Percentiles rank a stretch among this genome's conserved stretches.
These are phyloP conservation scores for Clonostachys rosea DNA, from an alignment of 2,329 filamentous ascomycete genomes.

Conservation along the genomic window DNA sequence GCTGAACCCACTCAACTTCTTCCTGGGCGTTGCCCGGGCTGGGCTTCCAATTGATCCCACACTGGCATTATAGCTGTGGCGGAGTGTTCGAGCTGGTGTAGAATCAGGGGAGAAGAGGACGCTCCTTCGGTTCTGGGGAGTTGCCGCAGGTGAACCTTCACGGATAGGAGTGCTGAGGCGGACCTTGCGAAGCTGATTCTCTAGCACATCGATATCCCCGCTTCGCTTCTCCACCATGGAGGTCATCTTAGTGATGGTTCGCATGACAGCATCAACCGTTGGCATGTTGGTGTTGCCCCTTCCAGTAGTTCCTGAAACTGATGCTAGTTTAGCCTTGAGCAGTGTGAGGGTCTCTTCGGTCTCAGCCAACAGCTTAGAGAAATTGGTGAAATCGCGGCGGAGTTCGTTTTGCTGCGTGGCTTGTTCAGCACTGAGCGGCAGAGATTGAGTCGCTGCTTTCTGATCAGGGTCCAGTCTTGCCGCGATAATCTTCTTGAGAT, in stretches of 20 bases:
- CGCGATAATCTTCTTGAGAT: conserved; percentile 72
- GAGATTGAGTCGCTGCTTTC: conserved; percentile 56
- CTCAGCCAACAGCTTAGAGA: conserved; percentile 71
- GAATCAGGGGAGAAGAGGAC: conserved; percentile 37
- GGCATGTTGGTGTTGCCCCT: conserved; percentile 53
- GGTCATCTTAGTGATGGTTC: conserved; percentile 91
- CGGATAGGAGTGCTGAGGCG: conserved; percentile 42
- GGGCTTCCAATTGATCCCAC: conserved; percentile 33
- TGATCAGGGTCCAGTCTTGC: conserved; percentile 65
- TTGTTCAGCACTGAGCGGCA: conserved; percentile 82
- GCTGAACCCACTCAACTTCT: conserved; percentile 59
- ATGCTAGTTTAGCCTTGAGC: conserved; percentile 72
- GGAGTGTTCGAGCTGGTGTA: conserved; percentile 33
- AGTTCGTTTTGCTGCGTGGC: conserved; percentile 79
- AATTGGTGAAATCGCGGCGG: conserved; percentile 66
- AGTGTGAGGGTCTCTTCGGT: conserved; percentile 77
- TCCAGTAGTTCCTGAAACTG: conserved; percentile 43
- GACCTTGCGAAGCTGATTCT: conserved; percentile 77
- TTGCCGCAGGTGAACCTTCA: conserved; percentile 35
- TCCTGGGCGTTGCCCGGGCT: conserved; percentile 40
- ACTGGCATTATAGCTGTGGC: conserved; percentile 27
- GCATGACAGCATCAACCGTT: conserved; percentile 86
- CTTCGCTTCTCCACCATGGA: conserved; percentile 87
- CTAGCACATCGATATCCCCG: conserved; percentile 84
- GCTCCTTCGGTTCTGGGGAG: conserved; percentile 27